These are phyloP conservation scores for Salvia splendens DNA, from an alignment of 257 asterid species.

Conservation along the genomic window DNA sequence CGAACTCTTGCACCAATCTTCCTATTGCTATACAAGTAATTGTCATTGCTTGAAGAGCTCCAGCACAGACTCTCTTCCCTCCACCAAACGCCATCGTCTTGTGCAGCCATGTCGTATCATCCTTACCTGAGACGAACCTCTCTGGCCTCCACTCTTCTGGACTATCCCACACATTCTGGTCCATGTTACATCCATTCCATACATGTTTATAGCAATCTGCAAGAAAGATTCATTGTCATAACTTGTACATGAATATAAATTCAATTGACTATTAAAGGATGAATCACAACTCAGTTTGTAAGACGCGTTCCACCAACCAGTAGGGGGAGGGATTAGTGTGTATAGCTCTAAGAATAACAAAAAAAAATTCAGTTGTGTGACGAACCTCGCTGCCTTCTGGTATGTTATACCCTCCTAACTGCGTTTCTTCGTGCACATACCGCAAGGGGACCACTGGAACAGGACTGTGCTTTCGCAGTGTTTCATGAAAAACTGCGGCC, in stretches of 20 bases:
- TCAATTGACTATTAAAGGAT: background rate
- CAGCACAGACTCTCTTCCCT: constrained; percentile 82
- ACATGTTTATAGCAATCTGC: constrained; percentile 83
- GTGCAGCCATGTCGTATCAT: constrained; percentile 53
- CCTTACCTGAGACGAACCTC: constrained; percentile 54
- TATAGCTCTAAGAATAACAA: too few species aligned
- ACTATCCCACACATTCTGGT: constrained; percentile 57
- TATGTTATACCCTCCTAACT: constrained; percentile 73
- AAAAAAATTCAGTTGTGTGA: background rate
- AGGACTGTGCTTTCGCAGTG: constrained; percentile 72
- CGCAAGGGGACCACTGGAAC: constrained; percentile 77
- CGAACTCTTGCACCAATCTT: constrained; percentile 77
- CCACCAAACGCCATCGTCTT: constrained; percentile 87
- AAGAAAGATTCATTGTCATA: background rate
- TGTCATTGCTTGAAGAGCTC: constrained; percentile 81
- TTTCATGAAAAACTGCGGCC: constrained; percentile 85
- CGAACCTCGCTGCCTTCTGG: constrained; percentile 81
- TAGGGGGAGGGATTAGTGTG: too few species aligned
- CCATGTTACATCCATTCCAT: constrained; percentile 89
- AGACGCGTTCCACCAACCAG: too few species aligned
- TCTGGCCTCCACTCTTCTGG: constrained; percentile 83
- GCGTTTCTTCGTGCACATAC: constrained; percentile 74
- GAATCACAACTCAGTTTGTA: too few species aligned
- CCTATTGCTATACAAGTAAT: constrained; percentile 67
- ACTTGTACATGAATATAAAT: background rate